phyloP scores from a whole-genome alignment of 257 asterid species.

The Lantana camara region DNA sequence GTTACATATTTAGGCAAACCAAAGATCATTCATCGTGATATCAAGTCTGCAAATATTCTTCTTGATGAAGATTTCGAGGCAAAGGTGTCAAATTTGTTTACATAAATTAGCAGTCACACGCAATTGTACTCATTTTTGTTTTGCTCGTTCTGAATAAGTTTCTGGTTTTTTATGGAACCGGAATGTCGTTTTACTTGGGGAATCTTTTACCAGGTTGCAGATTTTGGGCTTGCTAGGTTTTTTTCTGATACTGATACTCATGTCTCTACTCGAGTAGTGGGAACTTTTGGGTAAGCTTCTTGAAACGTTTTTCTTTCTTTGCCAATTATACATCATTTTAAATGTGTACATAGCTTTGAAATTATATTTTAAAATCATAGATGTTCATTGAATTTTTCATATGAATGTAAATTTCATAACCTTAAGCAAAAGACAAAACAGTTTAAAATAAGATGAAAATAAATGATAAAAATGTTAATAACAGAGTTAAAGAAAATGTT shows the following conservation, averaged over 20 bases:
- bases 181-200: constrained; percentile 17
- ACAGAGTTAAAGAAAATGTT: too few relatives aligned
- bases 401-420: too few relatives aligned
- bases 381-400: too few relatives aligned
- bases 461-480: too few relatives aligned
- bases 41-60: constrained; percentile 87
- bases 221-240: constrained; percentile 93
- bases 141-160: constrained; percentile 8
- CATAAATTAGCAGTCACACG: neutral
- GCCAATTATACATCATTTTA: neutral
- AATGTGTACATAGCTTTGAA: too few relatives aligned
- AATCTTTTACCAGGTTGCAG: constrained; percentile 71
- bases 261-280: constrained; percentile 94
- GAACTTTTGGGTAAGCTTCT: constrained; percentile 81
- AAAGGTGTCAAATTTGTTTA: constrained; percentile 44
- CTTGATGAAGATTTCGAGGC: constrained; percentile 78
- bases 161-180: constrained; percentile 1
- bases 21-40: constrained; percentile 86
- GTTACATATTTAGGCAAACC: constrained; percentile 67
- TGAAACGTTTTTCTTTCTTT: neutral
- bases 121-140: neutral
- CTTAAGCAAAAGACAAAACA: too few relatives aligned
- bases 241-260: constrained; percentile 83
- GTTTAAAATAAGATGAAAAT: too few relatives aligned
- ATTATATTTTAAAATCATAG: too few relatives aligned